These are phyloP conservation scores for Cornus florida DNA, from an alignment of 148 eudicot genomes.

Conservation along the genomic window DNA sequence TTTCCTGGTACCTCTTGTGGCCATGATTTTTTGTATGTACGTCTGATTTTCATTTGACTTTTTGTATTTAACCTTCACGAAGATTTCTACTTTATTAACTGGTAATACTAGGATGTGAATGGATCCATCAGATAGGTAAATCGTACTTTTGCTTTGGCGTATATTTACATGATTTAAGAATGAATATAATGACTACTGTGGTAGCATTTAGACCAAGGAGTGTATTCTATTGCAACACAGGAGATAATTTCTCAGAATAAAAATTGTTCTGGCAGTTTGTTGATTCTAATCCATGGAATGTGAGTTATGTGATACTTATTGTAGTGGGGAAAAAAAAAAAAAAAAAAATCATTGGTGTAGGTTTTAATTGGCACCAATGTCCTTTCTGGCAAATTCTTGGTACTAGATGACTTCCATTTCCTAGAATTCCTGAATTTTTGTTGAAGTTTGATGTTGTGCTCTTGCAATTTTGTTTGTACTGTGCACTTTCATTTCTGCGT, in stretches of 20 bases:
- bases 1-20: neutral
- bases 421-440: neutral
- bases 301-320: neutral
- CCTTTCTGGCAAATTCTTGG: neutral
- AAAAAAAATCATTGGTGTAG: neutral
- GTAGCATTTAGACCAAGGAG: neutral
- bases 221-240: neutral
- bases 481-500: neutral
- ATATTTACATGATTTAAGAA: neutral
- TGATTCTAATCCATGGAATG: too few species aligned
- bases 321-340: neutral
- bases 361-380: constrained; percentile 1
- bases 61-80: too few species aligned
- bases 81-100: too few species aligned
- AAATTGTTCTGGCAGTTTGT: too few species aligned
- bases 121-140: too few species aligned
- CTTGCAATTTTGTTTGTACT: neutral
- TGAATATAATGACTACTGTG: neutral
- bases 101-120: neutral
- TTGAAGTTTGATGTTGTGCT: neutral
- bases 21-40: neutral
- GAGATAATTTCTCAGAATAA: neutral
- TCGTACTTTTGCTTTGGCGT: neutral
- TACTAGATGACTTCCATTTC: neutral
- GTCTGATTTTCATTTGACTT: neutral